Evolutionary conservation across 352 stramenopile species (phyloP), one percentile per base, ranked within the genome.

Genomic region (Globisporangium barbulae): DNA sequence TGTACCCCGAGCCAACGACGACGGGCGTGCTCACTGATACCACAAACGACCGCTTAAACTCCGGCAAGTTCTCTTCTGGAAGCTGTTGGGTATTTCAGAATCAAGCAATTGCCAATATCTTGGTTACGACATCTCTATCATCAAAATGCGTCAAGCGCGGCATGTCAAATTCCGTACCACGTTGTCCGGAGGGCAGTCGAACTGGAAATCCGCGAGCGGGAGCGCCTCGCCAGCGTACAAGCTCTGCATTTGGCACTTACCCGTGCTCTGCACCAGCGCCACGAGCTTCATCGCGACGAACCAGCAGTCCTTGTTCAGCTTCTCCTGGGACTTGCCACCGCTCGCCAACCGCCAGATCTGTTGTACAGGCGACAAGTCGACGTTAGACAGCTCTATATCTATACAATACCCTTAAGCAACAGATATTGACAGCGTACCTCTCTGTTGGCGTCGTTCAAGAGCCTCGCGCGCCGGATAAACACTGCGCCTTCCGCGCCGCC

Each of bases 221-320:
- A 93, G 66, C 7, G 78, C 58, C 6, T 93, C 81, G 19, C 81
- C 83, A 0, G 81, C 82, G 72, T 95, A 93, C 25, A 95, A 70
- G 70, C 74, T 77, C 66, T 94, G 82, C 81, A 92, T 90, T 65
- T 93, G 83, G 50, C 85, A 93, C 61, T 90, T 91, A 13, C 83
- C 84, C 2, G 80, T 89, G 68, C 70, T 89, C 61, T 97, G 89
- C 37, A 94, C 88, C 15, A 96, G 72, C 50, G 87, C 84, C 9
- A 97, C 89, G 25, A 97, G 79, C 61, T 96, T 96, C 84, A 94
- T 94, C 10, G 89, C 88, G 30, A 97, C 80, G 61, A 96, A 93
- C 88, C 88, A 96, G 72, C 81, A 91, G 67, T 96, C 86, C 53
- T 94, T 93, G 64, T 91, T 91, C 12, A 97, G 69, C 58, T 89